Conservation (phyloP, 768 basidiomycete genomes). For the Kwoniella shandongensis region DNA sequence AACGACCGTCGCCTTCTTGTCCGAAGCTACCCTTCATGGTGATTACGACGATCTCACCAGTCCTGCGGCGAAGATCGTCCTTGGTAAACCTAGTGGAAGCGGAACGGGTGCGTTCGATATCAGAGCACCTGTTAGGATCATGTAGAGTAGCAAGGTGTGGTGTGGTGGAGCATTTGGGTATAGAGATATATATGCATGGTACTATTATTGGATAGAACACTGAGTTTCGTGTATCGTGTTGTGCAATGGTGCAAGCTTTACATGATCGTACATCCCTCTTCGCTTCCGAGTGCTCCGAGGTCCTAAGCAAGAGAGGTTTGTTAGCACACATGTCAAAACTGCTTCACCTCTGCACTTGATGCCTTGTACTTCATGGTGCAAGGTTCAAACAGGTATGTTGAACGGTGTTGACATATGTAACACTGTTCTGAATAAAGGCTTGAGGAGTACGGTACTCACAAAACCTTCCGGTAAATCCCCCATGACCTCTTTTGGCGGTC, state of each 20-base stretch:
- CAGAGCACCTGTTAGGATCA: slow-evolving; percentile 33
- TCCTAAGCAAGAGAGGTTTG: slow-evolving; percentile 21
- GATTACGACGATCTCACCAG: slow-evolving; percentile 91
- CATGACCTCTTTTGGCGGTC: slow-evolving; percentile 52
- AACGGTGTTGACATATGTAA: too few species aligned
- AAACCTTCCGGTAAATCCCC: slow-evolving; percentile 53
- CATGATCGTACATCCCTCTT: slow-evolving; percentile 46
- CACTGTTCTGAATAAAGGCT: too few species aligned
- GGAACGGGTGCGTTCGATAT: slow-evolving; percentile 96
- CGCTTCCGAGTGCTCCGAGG: slow-evolving; percentile 36
- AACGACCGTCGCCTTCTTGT: slow-evolving; percentile 88
- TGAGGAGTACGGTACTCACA: slow-evolving; percentile 36
- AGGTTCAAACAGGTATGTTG: too few species aligned
- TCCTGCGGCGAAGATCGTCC: slow-evolving; percentile 86
- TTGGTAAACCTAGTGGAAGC: slow-evolving; percentile 80
- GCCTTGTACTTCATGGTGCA: too few species aligned
- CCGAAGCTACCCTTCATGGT: slow-evolving; percentile 89
- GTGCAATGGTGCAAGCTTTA: slow-evolving; percentile 7
- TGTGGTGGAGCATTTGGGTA: background rate
- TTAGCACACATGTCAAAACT: too few species aligned
- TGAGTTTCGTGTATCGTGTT: background rate
- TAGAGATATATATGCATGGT: background rate
- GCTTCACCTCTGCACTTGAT: background rate
- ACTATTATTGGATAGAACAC: background rate
- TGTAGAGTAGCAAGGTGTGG: background rate